Evolutionary conservation across 306 rosid genomes (phyloP).

Genomic region (Cicer cuneatum): DNA sequence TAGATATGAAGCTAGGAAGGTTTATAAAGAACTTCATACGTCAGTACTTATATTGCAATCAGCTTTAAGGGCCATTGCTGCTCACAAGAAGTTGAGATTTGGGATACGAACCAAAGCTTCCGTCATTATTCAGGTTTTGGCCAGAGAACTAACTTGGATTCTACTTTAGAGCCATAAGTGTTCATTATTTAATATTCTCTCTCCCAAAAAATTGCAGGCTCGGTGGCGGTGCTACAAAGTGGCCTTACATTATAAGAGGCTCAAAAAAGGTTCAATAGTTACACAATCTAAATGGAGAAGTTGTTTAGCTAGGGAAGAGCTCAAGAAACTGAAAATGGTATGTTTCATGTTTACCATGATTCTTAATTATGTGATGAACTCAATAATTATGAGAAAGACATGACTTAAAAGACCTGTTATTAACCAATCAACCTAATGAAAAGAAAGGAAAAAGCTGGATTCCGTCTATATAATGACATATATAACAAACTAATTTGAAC

Average conservation of each 20-base stretch:
- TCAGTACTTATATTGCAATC: conserved; percentile 76
- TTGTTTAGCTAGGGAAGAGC: conserved; percentile 72
- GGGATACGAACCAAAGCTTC: conserved; percentile 82
- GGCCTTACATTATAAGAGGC: conserved; percentile 70
- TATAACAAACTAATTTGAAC: background rate
- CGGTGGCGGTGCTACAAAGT: conserved; percentile 87
- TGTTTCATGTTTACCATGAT: conserved; percentile 32
- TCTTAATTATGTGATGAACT: background rate
- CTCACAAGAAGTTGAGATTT: conserved; percentile 75
- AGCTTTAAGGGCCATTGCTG: conserved; percentile 85
- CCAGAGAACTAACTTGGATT: conserved; percentile 40
- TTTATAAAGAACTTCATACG: conserved; percentile 62
- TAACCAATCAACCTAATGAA: too few species aligned
- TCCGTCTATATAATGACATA: background rate
- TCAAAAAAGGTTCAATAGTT: conserved; percentile 72
- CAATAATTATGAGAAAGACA: too few species aligned
- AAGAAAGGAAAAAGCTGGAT: too few species aligned
- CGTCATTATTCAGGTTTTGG: conserved; percentile 71
- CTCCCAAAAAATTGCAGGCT: conserved; percentile 63
- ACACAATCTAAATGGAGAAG: conserved; percentile 95
- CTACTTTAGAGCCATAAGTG: background rate
- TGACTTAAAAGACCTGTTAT: too few species aligned
- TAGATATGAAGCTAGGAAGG: conserved; percentile 67
- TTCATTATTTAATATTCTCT: conserved; percentile 39
- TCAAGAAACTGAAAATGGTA: conserved; percentile 95